phyloP scores from a whole-genome alignment of 2,329 filamentous ascomycete genomes.

The Aspergillus oerlinghausenensis region DNA sequence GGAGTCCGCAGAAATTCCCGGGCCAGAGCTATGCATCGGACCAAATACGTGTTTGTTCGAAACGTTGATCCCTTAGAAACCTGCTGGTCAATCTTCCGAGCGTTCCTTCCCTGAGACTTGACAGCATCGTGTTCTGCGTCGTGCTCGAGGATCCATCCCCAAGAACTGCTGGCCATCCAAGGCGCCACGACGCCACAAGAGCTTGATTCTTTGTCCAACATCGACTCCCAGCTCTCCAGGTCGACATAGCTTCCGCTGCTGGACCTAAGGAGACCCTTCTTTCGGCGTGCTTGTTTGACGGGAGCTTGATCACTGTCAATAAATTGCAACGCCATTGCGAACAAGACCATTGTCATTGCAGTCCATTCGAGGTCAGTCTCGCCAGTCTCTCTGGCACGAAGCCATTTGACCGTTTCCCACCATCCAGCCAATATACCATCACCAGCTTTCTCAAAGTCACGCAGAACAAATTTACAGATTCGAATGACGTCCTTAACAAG shows the following conservation, averaged over 20 bases:
- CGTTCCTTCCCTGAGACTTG: conserved; percentile 12
- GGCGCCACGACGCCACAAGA: conserved; percentile 36
- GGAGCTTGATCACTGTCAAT: conserved; percentile 38
- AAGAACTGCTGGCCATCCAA: conserved; percentile 57
- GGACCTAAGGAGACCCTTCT: conserved; percentile 43
- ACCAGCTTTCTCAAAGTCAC: conserved; percentile 52
- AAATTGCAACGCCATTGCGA: conserved; percentile 60
- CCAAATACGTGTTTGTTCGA: conserved; percentile 40
- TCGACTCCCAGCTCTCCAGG: conserved; percentile 45
- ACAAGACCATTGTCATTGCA: conserved; percentile 58
- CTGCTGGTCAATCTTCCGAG: conserved; percentile 19
- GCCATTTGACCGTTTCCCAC: conserved; percentile 71
- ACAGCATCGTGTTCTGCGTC: conserved; percentile 34
- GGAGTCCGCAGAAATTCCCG: conserved; percentile 61
- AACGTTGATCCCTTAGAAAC: conserved; percentile 23
- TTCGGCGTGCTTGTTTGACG: conserved; percentile 36
- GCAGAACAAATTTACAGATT: conserved; percentile 61
- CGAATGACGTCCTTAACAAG: conserved; percentile 59
- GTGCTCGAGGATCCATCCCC: conserved; percentile 67
- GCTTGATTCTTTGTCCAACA: conserved; percentile 45
- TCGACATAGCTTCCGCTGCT: conserved; percentile 46
- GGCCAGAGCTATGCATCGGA: conserved; percentile 53
- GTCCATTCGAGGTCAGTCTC: conserved; percentile 63
- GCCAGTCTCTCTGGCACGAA: conserved; percentile 47
- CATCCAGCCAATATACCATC: conserved; percentile 63